phyloP scores from a whole-genome alignment of 768 basidiomycete genomes.

The Lentinula aciculospora region DNA sequence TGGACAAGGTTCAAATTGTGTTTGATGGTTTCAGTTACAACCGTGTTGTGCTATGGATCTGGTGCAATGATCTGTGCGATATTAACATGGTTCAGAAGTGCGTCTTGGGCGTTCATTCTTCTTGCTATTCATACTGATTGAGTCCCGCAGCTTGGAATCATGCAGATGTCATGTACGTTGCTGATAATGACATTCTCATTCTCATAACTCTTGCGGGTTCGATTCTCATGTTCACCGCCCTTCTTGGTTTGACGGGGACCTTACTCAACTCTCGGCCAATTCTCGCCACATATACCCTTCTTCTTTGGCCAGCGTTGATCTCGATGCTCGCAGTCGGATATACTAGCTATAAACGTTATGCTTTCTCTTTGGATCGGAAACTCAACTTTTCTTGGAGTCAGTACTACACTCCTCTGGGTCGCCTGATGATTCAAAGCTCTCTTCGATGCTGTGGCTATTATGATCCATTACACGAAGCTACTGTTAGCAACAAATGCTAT shows the following conservation, averaged over 20 bases:
- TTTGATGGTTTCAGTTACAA: slow-evolving; percentile 47
- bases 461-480: slow-evolving; percentile 53
- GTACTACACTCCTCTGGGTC: slow-evolving; percentile 48
- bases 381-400: slow-evolving; percentile 65
- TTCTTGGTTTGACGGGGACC: slow-evolving; percentile 55
- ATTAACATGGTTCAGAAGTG: slow-evolving; percentile 56
- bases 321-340: slow-evolving; percentile 59
- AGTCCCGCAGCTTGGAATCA: slow-evolving; percentile 43
- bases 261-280: slow-evolving; percentile 65
- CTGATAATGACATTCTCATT: slow-evolving; percentile 50
- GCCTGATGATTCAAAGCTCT: slow-evolving; percentile 55
- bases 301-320: slow-evolving; percentile 60
- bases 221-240: slow-evolving; percentile 49
- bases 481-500: slow-evolving; percentile 54
- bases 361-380: slow-evolving; percentile 60
- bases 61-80: slow-evolving; percentile 45
- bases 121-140: neutral
- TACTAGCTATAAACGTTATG: slow-evolving; percentile 56
- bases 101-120: slow-evolving; percentile 15
- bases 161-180: slow-evolving; percentile 58
- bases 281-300: slow-evolving; percentile 59
- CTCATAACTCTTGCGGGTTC: slow-evolving; percentile 55
- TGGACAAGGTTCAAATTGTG: slow-evolving; percentile 67
- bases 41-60: slow-evolving; percentile 50
- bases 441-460: slow-evolving; percentile 65